Conservation (phyloP, 441 rosid genomes). For the Erodium texanum region DNA sequence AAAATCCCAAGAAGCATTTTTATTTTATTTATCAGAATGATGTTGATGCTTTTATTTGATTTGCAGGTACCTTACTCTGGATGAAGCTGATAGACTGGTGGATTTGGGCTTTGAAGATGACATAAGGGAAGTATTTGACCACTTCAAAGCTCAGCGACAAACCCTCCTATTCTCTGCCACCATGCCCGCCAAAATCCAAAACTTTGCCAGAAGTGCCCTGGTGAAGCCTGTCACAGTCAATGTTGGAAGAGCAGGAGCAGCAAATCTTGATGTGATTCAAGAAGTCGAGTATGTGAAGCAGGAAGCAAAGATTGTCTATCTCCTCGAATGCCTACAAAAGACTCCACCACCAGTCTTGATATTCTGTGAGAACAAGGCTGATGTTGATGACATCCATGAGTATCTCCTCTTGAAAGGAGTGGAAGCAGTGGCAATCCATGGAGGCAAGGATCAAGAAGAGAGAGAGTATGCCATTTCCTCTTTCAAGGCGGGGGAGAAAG, state of each 20-base stretch:
- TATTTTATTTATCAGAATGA: constrained; percentile 3
- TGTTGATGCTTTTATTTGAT: constrained; percentile 12
- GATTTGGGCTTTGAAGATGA: constrained; percentile 97
- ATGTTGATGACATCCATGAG: constrained; percentile 84
- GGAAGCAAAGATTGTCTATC: constrained; percentile 93
- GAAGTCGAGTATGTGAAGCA: constrained; percentile 94
- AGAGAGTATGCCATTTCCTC: constrained; percentile 84
- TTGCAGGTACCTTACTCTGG: constrained; percentile 76
- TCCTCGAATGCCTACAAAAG: constrained; percentile 84
- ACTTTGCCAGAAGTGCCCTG: constrained; percentile 80
- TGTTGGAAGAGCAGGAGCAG: constrained; percentile 95
- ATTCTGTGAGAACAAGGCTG: constrained; percentile 96
- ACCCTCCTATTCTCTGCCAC: constrained; percentile 90
- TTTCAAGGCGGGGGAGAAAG: constrained; percentile 77
- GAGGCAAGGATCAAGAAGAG: constrained; percentile 93
- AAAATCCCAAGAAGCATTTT: no score
- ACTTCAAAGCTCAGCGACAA: constrained; percentile 84
- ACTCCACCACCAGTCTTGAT: no score
- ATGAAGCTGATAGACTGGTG: constrained; percentile 91
- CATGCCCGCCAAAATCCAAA: constrained; percentile 90
- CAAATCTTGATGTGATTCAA: constrained; percentile 90
- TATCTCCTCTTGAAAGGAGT: constrained; percentile 86
- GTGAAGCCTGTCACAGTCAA: constrained; percentile 79
- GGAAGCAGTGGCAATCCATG: constrained; percentile 85
- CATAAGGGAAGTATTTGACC: constrained; percentile 88